Percentiles rank a stretch among this genome's conserved stretches.
Conservation (phyloP, 2,329 filamentous ascomycete species). For the Fusarium sp. region DNA sequence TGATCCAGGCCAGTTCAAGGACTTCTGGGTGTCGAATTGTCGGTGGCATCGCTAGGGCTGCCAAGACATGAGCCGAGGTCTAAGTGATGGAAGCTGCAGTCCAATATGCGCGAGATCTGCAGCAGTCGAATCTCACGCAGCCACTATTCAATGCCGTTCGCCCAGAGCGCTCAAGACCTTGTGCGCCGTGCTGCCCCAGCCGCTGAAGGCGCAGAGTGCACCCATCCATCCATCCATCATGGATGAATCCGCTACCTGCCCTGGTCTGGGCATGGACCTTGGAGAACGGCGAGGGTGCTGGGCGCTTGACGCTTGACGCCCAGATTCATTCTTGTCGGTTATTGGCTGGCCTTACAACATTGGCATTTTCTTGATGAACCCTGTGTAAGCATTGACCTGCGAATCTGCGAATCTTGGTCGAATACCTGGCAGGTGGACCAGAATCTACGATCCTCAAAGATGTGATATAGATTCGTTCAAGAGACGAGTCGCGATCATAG, state of each 20-base stretch:
- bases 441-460: slow-evolving; percentile 1
- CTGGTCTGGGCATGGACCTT: neutral
- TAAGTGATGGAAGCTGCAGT: neutral
- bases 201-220: slow-evolving; percentile 2
- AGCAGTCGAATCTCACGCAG: neutral
- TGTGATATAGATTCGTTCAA: neutral
- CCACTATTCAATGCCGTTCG: slow-evolving; percentile 5
- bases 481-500: neutral
- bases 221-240: neutral
- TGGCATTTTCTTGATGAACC: slow-evolving; percentile 29
- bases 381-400: slow-evolving; percentile 9
- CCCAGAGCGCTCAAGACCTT: neutral
- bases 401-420: neutral
- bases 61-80: slow-evolving; percentile 21
- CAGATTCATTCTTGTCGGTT: slow-evolving; percentile 5
- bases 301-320: slow-evolving; percentile 12
- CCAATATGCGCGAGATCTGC: neutral
- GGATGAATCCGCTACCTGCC: neutral
- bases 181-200: slow-evolving; percentile 1
- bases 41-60: neutral
- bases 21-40: neutral
- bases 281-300: neutral
- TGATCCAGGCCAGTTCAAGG: neutral
- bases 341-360: slow-evolving; percentile 38
- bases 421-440: neutral